phyloP scores from a whole-genome alignment of 2,329 filamentous ascomycete species.

The Mycosphaerelloides madeirae region DNA sequence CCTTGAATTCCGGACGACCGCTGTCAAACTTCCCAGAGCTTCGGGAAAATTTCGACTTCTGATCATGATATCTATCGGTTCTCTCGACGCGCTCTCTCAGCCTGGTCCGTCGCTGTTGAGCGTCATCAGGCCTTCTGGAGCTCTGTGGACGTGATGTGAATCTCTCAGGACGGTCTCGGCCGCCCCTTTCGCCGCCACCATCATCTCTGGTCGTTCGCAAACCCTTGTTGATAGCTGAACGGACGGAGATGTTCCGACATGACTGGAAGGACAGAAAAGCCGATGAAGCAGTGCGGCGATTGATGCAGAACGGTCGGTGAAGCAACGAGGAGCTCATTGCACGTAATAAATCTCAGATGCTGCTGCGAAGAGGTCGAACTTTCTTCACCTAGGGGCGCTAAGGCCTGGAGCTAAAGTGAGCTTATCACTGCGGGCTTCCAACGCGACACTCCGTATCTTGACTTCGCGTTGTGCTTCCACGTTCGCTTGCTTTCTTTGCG shows the following conservation, averaged over 20 bases:
- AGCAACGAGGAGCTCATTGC: constrained; percentile 5
- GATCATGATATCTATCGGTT: not conserved
- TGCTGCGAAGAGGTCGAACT: not conserved
- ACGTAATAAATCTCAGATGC: not conserved
- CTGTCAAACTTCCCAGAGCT: not conserved
- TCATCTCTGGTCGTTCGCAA: constrained; percentile 42
- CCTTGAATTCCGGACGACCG: not conserved
- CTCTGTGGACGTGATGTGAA: too few species aligned
- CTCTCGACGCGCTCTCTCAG: not conserved
- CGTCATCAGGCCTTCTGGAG: not conserved
- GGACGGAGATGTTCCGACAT: constrained; percentile 52
- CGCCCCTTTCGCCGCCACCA: constrained; percentile 10
- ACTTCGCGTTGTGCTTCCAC: not conserved
- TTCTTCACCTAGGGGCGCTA: too few species aligned
- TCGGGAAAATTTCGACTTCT: not conserved
- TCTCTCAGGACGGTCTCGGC: constrained; percentile 10
- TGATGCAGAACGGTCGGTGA: constrained; percentile 8
- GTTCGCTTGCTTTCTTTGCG: too few species aligned
- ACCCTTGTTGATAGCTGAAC: constrained; percentile 65
- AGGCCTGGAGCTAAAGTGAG: too few species aligned
- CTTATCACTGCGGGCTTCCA: too few species aligned
- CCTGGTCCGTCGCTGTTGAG: not conserved
- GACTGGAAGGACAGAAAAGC: not conserved
- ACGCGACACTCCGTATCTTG: not conserved
- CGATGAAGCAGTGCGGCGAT: constrained; percentile 5